Evolutionary conservation across 2,329 filamentous ascomycete genomes (phyloP), one percentile per base, ranked within the genome.

Genomic region (Albifimbria verrucaria): DNA sequence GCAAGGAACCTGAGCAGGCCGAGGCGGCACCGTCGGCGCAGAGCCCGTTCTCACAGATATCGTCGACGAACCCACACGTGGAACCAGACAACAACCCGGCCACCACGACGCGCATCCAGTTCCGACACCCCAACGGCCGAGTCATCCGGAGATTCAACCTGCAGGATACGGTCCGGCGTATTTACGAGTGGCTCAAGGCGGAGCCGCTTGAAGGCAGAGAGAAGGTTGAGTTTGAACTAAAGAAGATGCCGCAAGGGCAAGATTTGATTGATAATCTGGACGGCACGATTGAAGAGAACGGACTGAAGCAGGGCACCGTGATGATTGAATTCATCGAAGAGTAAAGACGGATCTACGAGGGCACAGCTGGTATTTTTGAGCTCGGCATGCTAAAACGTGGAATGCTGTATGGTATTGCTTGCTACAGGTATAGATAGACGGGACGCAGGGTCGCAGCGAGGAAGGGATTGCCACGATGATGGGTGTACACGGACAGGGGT

Each of bases 121-220:
- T 99, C 74, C 83, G 90, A 55, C 89, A 96, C 63, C 86, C 92
- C 1, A 87, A 83, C 11, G 92, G 92, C 1, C 86, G 93, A 18
- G 82, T 96, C 10, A 92, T 99, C 54, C 87, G 92, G 25, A 84
- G 90, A n/a, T 99, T 99, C 72, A 76, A 78, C 10, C 72, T 92
- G 3, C 71, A 82, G 15, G 94, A 99, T 53, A 77, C 82, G 1
- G 92, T 99, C 12, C 81, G 85, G 52, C 84, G 90, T 12, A 86
- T 99, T 45, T 99, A 93, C 70, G 94, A 99, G 74, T 99, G 92
- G 91, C 84, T 99, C 59, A 99, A 97, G 75, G 88, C 92, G 1
- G 85, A 88, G 55, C 90, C 92, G 2, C 71, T 96, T 48, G 88
- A 92, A 59, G 91, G 88, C 62, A 93, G 91, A 70, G 81, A 83